Conservation (phyloP, 2,329 filamentous ascomycete genomes). For the Botryotinia calthae region DNA sequence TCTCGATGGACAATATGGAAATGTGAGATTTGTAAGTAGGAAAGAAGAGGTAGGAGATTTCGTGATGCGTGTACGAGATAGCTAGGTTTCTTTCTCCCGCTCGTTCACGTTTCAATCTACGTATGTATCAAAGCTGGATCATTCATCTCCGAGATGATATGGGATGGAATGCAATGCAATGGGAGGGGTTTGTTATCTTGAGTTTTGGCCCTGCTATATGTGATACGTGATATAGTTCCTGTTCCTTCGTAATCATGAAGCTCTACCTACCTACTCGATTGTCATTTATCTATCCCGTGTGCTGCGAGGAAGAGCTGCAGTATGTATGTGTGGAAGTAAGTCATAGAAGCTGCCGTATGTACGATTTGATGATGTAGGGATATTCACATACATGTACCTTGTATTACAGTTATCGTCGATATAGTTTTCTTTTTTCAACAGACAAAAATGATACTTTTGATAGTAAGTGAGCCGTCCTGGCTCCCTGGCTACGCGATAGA, state of each 20-base stretch:
- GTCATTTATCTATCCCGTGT: background rate
- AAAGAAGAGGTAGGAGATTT: background rate
- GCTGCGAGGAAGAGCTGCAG: background rate
- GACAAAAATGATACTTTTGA: background rate
- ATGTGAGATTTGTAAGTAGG: background rate
- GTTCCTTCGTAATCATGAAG: background rate
- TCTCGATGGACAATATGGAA: background rate
- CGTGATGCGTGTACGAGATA: background rate
- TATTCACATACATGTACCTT: background rate
- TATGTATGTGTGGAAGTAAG: background rate
- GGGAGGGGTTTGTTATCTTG: background rate
- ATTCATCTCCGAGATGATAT: background rate
- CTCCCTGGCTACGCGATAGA: background rate
- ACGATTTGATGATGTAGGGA: background rate
- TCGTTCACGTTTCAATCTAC: background rate
- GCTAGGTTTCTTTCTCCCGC: background rate
- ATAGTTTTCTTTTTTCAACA: background rate
- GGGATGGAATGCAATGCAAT: background rate
- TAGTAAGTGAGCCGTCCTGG: background rate
- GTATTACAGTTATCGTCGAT: background rate
- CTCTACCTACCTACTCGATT: background rate
- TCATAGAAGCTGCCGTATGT: background rate
- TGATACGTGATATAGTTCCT: background rate
- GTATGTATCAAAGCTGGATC: too few species aligned
- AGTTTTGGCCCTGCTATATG: background rate